Evolutionary conservation across 495 filamentous ascomycete species (phyloP).

Genomic region (Chaetomium tenue): DNA sequence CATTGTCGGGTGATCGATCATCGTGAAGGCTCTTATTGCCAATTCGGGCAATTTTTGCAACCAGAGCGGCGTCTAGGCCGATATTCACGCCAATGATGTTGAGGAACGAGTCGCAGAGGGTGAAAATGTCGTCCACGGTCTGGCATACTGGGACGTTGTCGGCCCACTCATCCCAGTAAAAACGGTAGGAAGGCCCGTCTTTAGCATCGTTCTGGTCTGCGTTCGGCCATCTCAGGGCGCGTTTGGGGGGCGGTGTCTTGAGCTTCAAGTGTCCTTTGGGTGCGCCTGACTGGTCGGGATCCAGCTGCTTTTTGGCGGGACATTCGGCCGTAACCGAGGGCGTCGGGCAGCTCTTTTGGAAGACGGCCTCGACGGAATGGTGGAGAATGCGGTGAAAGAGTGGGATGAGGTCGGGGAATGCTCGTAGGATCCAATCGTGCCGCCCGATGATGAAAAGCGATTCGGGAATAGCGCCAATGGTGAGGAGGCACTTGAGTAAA

Average conservation of each 20-base stretch:
- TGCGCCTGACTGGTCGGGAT: conserved; percentile 59
- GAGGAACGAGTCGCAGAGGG: conserved; percentile 78
- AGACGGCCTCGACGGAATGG: conserved; percentile 63
- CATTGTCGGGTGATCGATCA: conserved; percentile 68
- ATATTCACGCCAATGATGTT: conserved; percentile 84
- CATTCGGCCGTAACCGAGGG: conserved; percentile 29
- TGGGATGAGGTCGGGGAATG: conserved; percentile 66
- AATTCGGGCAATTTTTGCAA: conserved; percentile 78
- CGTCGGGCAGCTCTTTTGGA: conserved; percentile 38
- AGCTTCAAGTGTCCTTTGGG: conserved; percentile 65
- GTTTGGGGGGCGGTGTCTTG: conserved; percentile 53
- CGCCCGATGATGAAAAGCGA: conserved; percentile 87
- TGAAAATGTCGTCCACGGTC: conserved; percentile 83
- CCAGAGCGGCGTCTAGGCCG: conserved; percentile 73
- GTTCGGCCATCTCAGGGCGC: conserved; percentile 72
- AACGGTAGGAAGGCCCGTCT: conserved; percentile 74
- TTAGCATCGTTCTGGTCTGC: conserved; percentile 70
- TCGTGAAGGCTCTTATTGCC: conserved; percentile 68
- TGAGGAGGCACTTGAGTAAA: conserved; percentile 79
- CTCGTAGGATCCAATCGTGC: conserved; percentile 86
- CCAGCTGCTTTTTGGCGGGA: conserved; percentile 50
- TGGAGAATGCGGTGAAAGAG: conserved; percentile 77
- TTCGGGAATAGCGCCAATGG: conserved; percentile 90
- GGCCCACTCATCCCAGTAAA: conserved; percentile 97
- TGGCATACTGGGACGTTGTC: conserved; percentile 92